These are phyloP conservation scores for Macrocybe sp. DNA, from an alignment of 1,284 basidiomycete species.

Conservation along the genomic window DNA sequence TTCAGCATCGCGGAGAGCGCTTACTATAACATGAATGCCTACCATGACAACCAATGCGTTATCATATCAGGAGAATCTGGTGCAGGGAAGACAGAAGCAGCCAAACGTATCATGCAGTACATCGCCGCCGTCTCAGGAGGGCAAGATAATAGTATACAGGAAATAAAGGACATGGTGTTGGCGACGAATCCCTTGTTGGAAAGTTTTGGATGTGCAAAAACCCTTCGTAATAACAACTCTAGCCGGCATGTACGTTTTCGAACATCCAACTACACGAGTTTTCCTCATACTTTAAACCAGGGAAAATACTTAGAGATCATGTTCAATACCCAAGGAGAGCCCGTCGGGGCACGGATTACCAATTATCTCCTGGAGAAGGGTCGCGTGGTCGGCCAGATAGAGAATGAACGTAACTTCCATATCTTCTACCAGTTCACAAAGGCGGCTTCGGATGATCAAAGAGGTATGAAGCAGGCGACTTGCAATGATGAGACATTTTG, in stretches of 20 bases:
- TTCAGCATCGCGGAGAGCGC: constrained; percentile 96
- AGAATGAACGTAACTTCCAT: constrained; percentile 97
- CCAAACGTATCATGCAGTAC: constrained; percentile 99
- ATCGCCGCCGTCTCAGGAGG: constrained; percentile 95
- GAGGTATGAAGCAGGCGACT: constrained; percentile 47
- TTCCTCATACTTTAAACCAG: constrained; percentile 34
- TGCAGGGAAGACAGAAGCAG: constrained; percentile 96
- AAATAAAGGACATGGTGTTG: constrained; percentile 99
- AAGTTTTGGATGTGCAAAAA: constrained; percentile 99
- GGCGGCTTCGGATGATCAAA: constrained; percentile 83
- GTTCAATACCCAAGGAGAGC: constrained; percentile 92
- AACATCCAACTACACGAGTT: neutral
- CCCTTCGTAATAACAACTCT: constrained; percentile 97
- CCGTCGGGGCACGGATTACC: constrained; percentile 96
- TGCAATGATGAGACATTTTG: neutral
- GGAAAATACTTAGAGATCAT: constrained; percentile 99
- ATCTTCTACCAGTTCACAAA: constrained; percentile 99
- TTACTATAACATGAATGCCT: constrained; percentile 99
- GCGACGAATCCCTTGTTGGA: constrained; percentile 98
- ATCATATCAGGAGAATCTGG: constrained; percentile 99
- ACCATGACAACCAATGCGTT: constrained; percentile 99
- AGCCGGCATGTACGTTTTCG: constrained; percentile 83
- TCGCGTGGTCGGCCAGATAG: constrained; percentile 95
- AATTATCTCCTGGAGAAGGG: constrained; percentile 98
- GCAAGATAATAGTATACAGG: constrained; percentile 82